Evolutionary conservation across 2,329 filamentous ascomycete genomes (phyloP).

Genomic region (Sporothrix brunneoviolacea): DNA sequence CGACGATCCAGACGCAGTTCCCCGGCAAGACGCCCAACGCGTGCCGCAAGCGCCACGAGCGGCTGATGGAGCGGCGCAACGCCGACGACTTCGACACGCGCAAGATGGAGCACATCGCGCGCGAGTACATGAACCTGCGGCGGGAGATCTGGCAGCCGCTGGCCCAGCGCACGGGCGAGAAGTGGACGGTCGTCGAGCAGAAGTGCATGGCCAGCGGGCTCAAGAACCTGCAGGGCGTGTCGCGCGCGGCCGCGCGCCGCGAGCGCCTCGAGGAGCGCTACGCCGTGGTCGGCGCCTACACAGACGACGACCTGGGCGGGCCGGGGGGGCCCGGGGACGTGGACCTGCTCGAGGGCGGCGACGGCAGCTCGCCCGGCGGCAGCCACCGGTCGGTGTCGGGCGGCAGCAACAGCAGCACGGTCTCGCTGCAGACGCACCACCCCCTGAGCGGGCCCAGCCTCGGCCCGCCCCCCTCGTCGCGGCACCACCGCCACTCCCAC

Average conservation of each 20-base stretch:
- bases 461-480: too few relatives aligned
- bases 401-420: constrained; percentile 21
- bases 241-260: constrained; percentile 59
- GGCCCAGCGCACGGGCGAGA: constrained; percentile 70
- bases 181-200: constrained; percentile 64
- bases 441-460: too few relatives aligned
- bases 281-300: constrained; percentile 30
- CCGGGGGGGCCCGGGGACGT: constrained; percentile 55
- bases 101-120: constrained; percentile 67
- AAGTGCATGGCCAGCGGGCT: constrained; percentile 80
- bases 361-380: constrained; percentile 27
- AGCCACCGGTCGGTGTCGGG: constrained; percentile 24
- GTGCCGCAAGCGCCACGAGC: constrained; percentile 82
- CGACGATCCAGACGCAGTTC: constrained; percentile 70
- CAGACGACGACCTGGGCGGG: constrained; percentile 67
- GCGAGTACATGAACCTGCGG: constrained; percentile 71
- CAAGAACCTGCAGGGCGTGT: constrained; percentile 68
- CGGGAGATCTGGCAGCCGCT: constrained; percentile 76
- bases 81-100: constrained; percentile 72
- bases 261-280: constrained; percentile 49
- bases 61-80: constrained; percentile 68
- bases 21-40: constrained; percentile 73
- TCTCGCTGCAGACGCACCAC: background rate
- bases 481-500: background rate
- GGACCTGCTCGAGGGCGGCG: constrained; percentile 35